phyloP scores from a whole-genome alignment of 768 basidiomycete genomes.

The Tulasnella sp. region DNA sequence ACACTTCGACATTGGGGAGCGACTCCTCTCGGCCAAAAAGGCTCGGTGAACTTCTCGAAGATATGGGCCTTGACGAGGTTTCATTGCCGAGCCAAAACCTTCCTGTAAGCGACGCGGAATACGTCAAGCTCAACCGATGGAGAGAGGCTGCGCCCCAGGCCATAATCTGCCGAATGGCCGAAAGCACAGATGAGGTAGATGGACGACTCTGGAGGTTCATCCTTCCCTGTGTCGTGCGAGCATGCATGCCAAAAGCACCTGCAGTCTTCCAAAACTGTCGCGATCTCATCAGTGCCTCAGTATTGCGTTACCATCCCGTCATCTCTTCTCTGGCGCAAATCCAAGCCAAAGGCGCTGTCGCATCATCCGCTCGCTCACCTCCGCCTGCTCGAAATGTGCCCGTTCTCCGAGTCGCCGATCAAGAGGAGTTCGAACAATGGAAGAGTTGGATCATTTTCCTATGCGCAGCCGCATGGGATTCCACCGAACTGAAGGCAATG shows the following conservation, averaged over 20 bases:
- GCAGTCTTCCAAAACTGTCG: conserved; percentile 51
- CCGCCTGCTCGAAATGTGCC: conserved; percentile 22
- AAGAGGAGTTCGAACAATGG: conserved; percentile 62
- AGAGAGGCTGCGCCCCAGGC: conserved; percentile 53
- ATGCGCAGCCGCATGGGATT: conserved; percentile 66
- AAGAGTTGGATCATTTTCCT: conserved; percentile 77
- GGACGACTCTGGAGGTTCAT: conserved; percentile 69
- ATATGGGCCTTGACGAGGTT: conserved; percentile 46
- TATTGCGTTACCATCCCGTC: conserved; percentile 62
- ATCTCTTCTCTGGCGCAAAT: conserved; percentile 74
- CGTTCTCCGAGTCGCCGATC: not conserved
- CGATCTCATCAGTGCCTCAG: conserved; percentile 63
- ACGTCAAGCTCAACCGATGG: conserved; percentile 41
- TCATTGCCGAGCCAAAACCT: conserved; percentile 22
- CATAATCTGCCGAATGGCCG: conserved; percentile 61
- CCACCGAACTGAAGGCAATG: conserved; percentile 56
- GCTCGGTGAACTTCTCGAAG: conserved; percentile 35
- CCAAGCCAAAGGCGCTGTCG: conserved; percentile 51
- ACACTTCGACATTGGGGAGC: not conserved
- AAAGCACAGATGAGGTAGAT: conserved; percentile 64
- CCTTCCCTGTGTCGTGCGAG: conserved; percentile 60
- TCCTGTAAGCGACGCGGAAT: conserved; percentile 22
- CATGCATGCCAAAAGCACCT: conserved; percentile 49
- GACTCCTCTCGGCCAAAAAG: not conserved
- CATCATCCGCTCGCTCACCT: conserved; percentile 37